Conservation (phyloP, 148 eudicot species). For the Spergularia bocconei region DNA sequence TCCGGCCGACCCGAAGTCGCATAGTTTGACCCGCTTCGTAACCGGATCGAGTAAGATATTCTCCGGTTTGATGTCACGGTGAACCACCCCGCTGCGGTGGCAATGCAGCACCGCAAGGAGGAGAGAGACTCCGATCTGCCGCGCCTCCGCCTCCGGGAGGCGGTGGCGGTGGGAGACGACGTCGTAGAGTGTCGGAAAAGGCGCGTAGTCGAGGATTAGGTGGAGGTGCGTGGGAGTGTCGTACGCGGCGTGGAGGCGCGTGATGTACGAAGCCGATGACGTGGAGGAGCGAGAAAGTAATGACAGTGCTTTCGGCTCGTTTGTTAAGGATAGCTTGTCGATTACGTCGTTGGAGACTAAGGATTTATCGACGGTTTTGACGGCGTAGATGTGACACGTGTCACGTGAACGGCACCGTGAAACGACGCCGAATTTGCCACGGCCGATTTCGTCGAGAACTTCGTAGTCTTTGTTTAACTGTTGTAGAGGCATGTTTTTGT, state of each 20-base stretch:
- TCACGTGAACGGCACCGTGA: slow-evolving; percentile 32
- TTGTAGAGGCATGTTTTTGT: not conserved
- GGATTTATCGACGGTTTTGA: slow-evolving; percentile 51
- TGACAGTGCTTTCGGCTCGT: slow-evolving; percentile 42
- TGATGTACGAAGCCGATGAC: slow-evolving; percentile 29
- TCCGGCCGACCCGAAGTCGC: slow-evolving; percentile 72
- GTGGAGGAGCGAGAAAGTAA: slow-evolving; percentile 39
- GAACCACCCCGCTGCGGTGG: slow-evolving; percentile 55
- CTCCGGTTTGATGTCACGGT: slow-evolving; percentile 67
- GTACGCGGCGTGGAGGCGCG: slow-evolving; percentile 43
- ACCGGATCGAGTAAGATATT: slow-evolving; percentile 45
- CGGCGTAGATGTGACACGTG: slow-evolving; percentile 45
- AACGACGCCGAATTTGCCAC: slow-evolving; percentile 68
- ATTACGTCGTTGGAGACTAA: slow-evolving; percentile 7
- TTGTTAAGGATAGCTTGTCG: slow-evolving; percentile 12
- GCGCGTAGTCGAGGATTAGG: slow-evolving; percentile 48
- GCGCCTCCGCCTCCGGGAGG: slow-evolving; percentile 40
- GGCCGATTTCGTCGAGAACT: slow-evolving; percentile 47
- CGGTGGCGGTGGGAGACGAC: slow-evolving; percentile 23
- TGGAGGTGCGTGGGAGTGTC: slow-evolving; percentile 48
- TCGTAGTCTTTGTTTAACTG: slow-evolving; percentile 40
- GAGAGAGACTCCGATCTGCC: not conserved
- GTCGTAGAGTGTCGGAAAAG: slow-evolving; percentile 34
- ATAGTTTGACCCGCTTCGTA: slow-evolving; percentile 40
- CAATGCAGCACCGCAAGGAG: slow-evolving; percentile 42